Percentiles rank a stretch among this genome's conserved stretches.
Evolutionary conservation across 2,329 filamentous ascomycete genomes (phyloP).

Genomic region (Hypomyces rosellus): DNA sequence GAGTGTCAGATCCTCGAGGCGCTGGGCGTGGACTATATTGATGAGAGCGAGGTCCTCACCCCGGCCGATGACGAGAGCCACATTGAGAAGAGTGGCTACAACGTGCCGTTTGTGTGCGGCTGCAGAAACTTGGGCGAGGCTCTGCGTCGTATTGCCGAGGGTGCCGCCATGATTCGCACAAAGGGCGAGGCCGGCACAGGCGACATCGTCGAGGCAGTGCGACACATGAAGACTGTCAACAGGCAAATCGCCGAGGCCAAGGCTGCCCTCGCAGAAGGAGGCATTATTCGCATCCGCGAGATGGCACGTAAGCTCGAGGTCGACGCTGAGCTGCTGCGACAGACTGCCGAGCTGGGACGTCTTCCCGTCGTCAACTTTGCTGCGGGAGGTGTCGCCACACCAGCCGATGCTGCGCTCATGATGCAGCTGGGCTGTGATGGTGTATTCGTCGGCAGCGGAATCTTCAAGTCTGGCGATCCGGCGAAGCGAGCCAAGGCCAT

Average conservation of each 20-base stretch:
- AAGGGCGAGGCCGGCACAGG: slow-evolving; percentile 98
- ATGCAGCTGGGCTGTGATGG: slow-evolving; percentile 99
- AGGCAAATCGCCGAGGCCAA: slow-evolving; percentile 75
- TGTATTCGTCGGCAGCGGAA: slow-evolving; percentile 93
- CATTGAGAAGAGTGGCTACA: slow-evolving; percentile 80
- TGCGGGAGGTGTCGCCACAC: slow-evolving; percentile 97
- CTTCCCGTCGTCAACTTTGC: slow-evolving; percentile 97
- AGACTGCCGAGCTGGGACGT: slow-evolving; percentile 80
- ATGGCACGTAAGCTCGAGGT: slow-evolving; percentile 76
- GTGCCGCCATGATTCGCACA: slow-evolving; percentile 97
- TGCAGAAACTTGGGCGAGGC: slow-evolving; percentile 94
- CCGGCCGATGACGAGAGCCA: slow-evolving; percentile 87
- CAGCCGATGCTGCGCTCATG: slow-evolving; percentile 91
- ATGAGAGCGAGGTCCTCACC: slow-evolving; percentile 96
- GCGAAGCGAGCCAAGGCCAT: slow-evolving; percentile 88
- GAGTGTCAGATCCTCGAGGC: slow-evolving; percentile 98
- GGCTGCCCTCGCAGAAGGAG: slow-evolving; percentile 56
- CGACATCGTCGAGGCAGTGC: slow-evolving; percentile 92
- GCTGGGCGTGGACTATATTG: slow-evolving; percentile 93
- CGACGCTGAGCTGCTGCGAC: slow-evolving; percentile 71
- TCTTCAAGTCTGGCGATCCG: slow-evolving; percentile 94
- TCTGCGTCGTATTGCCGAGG: slow-evolving; percentile 81
- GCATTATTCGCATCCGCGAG: slow-evolving; percentile 52
- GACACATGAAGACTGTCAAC: slow-evolving; percentile 90
- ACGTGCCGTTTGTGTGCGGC: slow-evolving; percentile 89